Conservation (phyloP, 208 protist genomes). For the Lotmaria passim region DNA sequence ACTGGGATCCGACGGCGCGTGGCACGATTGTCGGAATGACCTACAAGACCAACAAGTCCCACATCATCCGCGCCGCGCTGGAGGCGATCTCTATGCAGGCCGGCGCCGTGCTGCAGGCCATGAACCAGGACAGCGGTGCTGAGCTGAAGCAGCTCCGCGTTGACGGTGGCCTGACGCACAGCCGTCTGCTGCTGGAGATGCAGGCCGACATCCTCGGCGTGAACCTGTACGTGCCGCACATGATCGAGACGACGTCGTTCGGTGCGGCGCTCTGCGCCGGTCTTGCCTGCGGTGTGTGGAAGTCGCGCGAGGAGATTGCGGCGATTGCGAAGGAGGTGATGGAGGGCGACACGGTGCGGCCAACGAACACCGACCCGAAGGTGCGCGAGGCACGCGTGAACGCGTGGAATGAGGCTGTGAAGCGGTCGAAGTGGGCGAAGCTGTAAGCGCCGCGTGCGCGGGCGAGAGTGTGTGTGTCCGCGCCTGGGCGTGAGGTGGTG, state of each 20-base stretch:
- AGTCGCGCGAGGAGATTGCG: constrained; percentile 58
- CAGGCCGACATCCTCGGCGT: constrained; percentile 92
- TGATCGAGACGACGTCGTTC: constrained; percentile 81
- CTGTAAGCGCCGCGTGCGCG: constrained; percentile 32
- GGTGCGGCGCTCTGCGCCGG: constrained; percentile 83
- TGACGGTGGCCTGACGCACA: constrained; percentile 95
- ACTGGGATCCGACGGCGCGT: constrained; percentile 96
- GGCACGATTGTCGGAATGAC: constrained; percentile 95
- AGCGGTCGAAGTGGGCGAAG: constrained; percentile 71
- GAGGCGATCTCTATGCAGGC: constrained; percentile 93
- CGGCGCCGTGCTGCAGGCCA: constrained; percentile 82
- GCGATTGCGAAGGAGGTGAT: constrained; percentile 36
- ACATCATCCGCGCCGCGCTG: constrained; percentile 90
- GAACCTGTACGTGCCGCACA: constrained; percentile 63
- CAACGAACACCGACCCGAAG: constrained; percentile 27
- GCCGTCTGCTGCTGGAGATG: constrained; percentile 93
- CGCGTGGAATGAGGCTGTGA: constrained; percentile 62
- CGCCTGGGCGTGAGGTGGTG: too few species aligned
- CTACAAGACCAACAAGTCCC: constrained; percentile 76
- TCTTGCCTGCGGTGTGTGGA: constrained; percentile 66
- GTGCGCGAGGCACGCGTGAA: constrained; percentile 37
- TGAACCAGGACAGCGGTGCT: constrained; percentile 81
- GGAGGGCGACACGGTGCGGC: constrained; percentile 37
- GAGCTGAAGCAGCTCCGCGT: constrained; percentile 84
- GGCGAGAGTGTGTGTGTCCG: too few species aligned